Percentiles rank a stretch among this genome's conserved stretches.
phyloP scores from a whole-genome alignment of 768 basidiomycete species.

The Pholiota microspora region DNA sequence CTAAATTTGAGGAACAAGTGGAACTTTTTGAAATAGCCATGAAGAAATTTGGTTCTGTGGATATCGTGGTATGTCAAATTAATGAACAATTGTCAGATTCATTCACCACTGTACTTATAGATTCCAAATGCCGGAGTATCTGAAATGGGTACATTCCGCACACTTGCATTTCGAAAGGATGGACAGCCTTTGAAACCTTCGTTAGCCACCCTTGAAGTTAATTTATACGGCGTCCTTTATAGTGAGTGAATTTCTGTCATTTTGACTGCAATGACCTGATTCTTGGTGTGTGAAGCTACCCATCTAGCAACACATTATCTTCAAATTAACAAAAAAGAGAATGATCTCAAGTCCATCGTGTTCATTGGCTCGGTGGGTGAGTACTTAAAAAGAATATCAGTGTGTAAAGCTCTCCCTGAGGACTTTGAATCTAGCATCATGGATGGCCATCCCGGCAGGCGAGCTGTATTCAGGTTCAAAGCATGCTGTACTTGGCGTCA shows the following conservation, averaged over 20 bases:
- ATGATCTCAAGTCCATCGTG: constrained; percentile 47
- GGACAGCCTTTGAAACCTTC: constrained; percentile 44
- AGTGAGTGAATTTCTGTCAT: constrained; percentile 30
- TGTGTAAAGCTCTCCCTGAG: neutral
- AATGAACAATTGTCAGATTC: neutral
- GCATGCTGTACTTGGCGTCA: constrained; percentile 51
- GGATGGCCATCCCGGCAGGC: constrained; percentile 40
- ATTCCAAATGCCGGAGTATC: constrained; percentile 50
- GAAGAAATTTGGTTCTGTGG: constrained; percentile 44
- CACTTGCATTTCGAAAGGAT: constrained; percentile 25
- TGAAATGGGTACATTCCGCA: constrained; percentile 32
- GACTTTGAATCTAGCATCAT: constrained; percentile 38
- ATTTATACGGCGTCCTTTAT: constrained; percentile 46
- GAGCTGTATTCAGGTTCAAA: constrained; percentile 51
- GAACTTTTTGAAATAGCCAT: constrained; percentile 50
- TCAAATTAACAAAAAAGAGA: constrained; percentile 30
- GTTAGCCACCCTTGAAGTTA: constrained; percentile 46
- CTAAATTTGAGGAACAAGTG: constrained; percentile 51
- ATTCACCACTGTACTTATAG: constrained; percentile 14
- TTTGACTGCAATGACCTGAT: neutral
- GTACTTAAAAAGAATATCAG: constrained; percentile 2
- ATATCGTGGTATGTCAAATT: constrained; percentile 43
- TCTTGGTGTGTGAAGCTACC: too few species aligned
- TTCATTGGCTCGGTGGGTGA: constrained; percentile 56
- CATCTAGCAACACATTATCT: constrained; percentile 54